These are phyloP conservation scores for Sechiopsis laciniata DNA, from an alignment of 306 rosid genomes.

Conservation along the genomic window DNA sequence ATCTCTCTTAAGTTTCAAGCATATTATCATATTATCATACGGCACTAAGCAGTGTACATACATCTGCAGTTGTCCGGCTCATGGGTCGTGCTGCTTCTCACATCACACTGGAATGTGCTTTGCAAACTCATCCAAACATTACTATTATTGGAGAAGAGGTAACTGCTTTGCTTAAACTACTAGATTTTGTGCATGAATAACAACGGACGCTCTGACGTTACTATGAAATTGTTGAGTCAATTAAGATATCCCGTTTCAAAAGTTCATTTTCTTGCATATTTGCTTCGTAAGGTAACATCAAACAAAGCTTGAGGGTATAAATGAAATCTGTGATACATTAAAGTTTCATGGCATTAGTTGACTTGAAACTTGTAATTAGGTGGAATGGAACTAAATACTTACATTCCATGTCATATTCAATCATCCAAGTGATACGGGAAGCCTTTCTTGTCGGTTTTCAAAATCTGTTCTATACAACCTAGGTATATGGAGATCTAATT, in stretches of 20 bases:
- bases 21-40: neutral
- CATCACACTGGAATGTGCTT: slow-evolving; percentile 93
- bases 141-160: slow-evolving; percentile 99
- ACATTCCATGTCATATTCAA: neutral
- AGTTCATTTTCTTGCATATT: neutral
- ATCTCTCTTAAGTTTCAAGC: neutral
- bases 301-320: neutral
- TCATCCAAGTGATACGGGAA: neutral
- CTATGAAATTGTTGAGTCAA: neutral
- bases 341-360: neutral
- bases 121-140: slow-evolving; percentile 96
- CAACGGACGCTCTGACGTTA: neutral
- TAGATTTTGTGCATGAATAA: neutral
- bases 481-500: neutral
- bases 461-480: neutral
- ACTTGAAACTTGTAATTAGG: neutral
- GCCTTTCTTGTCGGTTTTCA: neutral
- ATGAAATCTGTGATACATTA: neutral
- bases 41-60: neutral
- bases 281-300: neutral
- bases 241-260: neutral
- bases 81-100: slow-evolving; percentile 99
- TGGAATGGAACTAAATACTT: neutral
- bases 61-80: slow-evolving; percentile 77
- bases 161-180: neutral